These are phyloP conservation scores for Trametes cinnabarina DNA, from an alignment of 768 basidiomycete species.

Conservation along the genomic window DNA sequence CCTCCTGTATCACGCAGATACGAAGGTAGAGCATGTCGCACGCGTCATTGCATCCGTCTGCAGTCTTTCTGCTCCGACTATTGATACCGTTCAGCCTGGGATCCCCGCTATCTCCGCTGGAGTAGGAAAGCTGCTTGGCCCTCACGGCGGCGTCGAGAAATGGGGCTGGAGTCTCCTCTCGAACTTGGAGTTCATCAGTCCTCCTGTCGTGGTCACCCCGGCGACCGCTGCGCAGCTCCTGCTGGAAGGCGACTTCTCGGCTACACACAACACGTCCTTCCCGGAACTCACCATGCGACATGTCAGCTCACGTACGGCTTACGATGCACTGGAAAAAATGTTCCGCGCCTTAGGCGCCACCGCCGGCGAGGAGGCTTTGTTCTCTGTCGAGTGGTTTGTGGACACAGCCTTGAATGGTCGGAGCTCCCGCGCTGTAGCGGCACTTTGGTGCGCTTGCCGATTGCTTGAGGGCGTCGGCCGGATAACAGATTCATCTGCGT, in stretches of 20 bases:
- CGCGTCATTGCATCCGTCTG: constrained; percentile 72
- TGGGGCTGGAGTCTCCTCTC: constrained; percentile 89
- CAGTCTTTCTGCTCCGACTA: constrained; percentile 36
- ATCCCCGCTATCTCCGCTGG: constrained; percentile 48
- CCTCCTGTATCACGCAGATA: constrained; percentile 66
- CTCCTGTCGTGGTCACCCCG: constrained; percentile 45
- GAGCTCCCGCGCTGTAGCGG: constrained; percentile 53
- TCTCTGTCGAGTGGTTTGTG: constrained; percentile 81
- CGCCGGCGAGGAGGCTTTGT: constrained; percentile 66
- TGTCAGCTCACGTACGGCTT: constrained; percentile 48
- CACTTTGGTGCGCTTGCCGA: constrained; percentile 81
- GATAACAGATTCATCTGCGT: constrained; percentile 37
- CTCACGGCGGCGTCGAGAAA: constrained; percentile 79
- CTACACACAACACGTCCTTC: constrained; percentile 42
- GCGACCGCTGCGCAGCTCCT: constrained; percentile 52
- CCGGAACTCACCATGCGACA: constrained; percentile 60
- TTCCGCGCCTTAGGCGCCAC: constrained; percentile 69
- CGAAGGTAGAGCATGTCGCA: constrained; percentile 68
- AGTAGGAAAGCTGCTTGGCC: constrained; percentile 69
- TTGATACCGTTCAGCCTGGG: not conserved
- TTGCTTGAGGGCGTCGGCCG: constrained; percentile 71
- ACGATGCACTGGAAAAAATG: constrained; percentile 63
- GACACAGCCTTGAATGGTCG: constrained; percentile 47
- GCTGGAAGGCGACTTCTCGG: constrained; percentile 49
- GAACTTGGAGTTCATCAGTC: constrained; percentile 71